Evolutionary conservation across 2,329 filamentous ascomycete genomes (phyloP), one percentile per base, ranked within the genome.

Genomic region (Ophiostoma angusticollis): DNA sequence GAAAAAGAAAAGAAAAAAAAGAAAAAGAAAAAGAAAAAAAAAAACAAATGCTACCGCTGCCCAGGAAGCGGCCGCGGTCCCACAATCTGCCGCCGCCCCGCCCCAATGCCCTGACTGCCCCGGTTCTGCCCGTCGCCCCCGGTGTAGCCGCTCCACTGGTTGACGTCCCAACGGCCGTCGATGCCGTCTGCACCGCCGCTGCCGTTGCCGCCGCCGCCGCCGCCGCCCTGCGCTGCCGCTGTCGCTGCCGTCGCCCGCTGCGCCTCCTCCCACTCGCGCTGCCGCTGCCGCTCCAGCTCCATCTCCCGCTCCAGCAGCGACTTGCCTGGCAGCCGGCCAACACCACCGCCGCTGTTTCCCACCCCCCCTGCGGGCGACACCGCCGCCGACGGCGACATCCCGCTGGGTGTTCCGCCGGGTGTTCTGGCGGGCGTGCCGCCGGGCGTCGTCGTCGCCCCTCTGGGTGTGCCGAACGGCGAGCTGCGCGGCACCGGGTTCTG

Each of bases 281-380:
- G 82, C 12, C 81, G 67, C 60, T 84, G 74, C 8, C 82, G 68
- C 58, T 87, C 82, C 54, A 80, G 66, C 56, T 87, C 81, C 79
- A 86, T 85, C 58, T 87, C 82, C 21, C 79, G 73, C 59, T 86
- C 82, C 2, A 86, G 68, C 9, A 86, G 65, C 0, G 77, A 81
- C 61, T 80, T 82, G 47, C 69, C 69, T 1, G 39, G 19, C 75
- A 4, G 27, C 27, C n/a, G 27, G 0, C 36, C 9, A n/a, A n/a
- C n/a, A n/a, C n/a, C n/a, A n/a, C n/a, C n/a, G n/a, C n/a, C n/a
- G n/a, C n/a, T n/a, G n/a, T n/a, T n/a, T n/a, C n/a, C n/a, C n/a
- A n/a, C n/a, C n/a, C n/a, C n/a, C n/a, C n/a, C n/a, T n/a, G n/a
- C n/a, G n/a, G n/a, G n/a, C n/a, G n/a, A n/a, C n/a, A n/a, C n/a